Percentiles rank a stretch among this genome's conserved stretches.
Evolutionary conservation across 257 asterid genomes (phyloP).

Genomic region (Linderniella brevidens): DNA sequence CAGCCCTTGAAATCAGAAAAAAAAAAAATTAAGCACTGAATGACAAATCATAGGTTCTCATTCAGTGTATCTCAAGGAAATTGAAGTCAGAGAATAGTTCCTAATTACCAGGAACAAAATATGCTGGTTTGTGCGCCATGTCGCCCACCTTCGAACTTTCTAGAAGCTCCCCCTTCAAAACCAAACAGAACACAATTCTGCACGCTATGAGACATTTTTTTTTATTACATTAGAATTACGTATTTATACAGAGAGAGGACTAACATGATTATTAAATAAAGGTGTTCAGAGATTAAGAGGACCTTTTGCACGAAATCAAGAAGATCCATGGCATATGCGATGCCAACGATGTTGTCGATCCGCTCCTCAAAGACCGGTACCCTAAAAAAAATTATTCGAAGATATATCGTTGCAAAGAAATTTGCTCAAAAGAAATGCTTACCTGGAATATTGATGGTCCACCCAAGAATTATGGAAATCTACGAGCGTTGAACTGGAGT

Average conservation of each 20-base stretch:
- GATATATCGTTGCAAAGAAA: conserved; percentile 10
- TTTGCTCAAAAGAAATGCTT: conserved; percentile 11
- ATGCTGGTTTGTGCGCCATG: conserved; percentile 96
- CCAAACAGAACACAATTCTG: conserved; percentile 41
- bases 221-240: too few relatives aligned
- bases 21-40: too few relatives aligned
- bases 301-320: conserved; percentile 92
- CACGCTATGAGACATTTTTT: conserved; percentile 17
- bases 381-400: conserved; percentile 22
- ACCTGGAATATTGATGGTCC: conserved; percentile 96
- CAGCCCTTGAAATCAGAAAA: conserved; percentile 3
- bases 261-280: conserved; percentile 8
- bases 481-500: conserved; percentile 73
- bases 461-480: conserved; percentile 93
- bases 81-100: conserved; percentile 7
- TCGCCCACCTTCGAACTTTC: conserved; percentile 80
- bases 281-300: conserved; percentile 12
- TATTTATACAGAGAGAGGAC: background rate
- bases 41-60: conserved; percentile 1
- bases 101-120: conserved; percentile 88
- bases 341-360: conserved; percentile 90
- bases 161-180: conserved; percentile 90
- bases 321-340: conserved; percentile 99
- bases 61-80: conserved; percentile 3
- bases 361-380: conserved; percentile 98